Evolutionary conservation across 1,284 basidiomycete species (phyloP).

Genomic region (Leccinum colubrinum): DNA sequence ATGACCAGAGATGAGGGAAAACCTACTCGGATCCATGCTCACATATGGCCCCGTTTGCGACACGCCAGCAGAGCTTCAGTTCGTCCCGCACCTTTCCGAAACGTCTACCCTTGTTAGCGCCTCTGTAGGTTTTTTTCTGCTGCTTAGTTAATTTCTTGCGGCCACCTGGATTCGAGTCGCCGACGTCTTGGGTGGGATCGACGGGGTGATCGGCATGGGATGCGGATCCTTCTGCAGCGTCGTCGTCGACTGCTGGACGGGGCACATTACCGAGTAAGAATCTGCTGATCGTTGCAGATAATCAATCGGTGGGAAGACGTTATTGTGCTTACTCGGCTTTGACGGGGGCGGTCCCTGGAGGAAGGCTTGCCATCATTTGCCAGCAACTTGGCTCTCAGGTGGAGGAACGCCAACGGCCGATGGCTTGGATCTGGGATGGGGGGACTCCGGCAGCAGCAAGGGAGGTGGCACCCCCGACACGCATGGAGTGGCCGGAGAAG

Average conservation of each 20-base stretch:
- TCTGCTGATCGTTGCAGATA: slow-evolving; percentile 36
- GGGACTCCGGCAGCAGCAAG: too few relatives aligned
- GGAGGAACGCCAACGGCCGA: too few relatives aligned
- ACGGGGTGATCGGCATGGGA: slow-evolving; percentile 33
- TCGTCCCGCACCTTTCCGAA: slow-evolving; percentile 75
- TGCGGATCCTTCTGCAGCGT: slow-evolving; percentile 69
- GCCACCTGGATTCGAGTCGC: slow-evolving; percentile 33
- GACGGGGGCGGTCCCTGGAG: slow-evolving; percentile 66
- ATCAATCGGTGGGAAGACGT: not conserved
- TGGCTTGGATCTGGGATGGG: too few relatives aligned
- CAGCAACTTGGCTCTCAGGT: not conserved
- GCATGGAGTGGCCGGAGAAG: too few relatives aligned
- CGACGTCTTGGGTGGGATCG: slow-evolving; percentile 20
- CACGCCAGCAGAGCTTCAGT: slow-evolving; percentile 71
- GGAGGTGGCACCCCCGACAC: too few relatives aligned
- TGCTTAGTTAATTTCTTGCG: slow-evolving; percentile 51
- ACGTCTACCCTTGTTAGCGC: slow-evolving; percentile 76
- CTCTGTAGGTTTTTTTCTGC: slow-evolving; percentile 71
- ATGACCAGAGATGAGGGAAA: not conserved
- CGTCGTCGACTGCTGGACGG: slow-evolving; percentile 61
- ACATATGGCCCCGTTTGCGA: slow-evolving; percentile 64
- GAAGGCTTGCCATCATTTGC: slow-evolving; percentile 12
- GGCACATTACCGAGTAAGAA: slow-evolving; percentile 50
- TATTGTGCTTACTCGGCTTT: slow-evolving; percentile 64
- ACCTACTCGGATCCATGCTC: slow-evolving; percentile 63